phyloP scores from a whole-genome alignment of 2,329 filamentous ascomycete species.

The Fusarium zealandicum region DNA sequence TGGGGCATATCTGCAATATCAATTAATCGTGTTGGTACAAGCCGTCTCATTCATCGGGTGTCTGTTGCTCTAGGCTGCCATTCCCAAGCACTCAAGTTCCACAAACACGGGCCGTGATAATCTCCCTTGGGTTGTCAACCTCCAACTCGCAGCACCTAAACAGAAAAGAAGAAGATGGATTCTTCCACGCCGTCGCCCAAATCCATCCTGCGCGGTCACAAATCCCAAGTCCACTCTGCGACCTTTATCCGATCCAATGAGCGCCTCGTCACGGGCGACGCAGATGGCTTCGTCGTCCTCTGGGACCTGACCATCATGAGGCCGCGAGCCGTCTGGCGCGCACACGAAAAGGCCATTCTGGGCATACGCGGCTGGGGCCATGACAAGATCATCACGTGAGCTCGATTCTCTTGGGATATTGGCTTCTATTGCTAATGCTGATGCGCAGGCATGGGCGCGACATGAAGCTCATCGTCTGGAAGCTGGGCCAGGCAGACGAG shows the following conservation, averaged over 20 bases:
- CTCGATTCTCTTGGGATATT: background rate
- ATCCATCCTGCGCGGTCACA: conserved; percentile 83
- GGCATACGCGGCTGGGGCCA: conserved; percentile 74
- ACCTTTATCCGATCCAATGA: conserved; percentile 76
- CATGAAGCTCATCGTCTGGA: conserved; percentile 86
- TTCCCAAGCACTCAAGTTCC: background rate
- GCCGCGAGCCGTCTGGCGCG: conserved; percentile 83
- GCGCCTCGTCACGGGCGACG: conserved; percentile 84
- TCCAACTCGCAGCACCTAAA: background rate
- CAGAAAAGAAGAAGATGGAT: conserved; percentile 38
- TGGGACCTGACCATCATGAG: conserved; percentile 88
- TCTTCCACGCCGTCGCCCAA: conserved; percentile 51
- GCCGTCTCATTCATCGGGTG: too few relatives aligned
- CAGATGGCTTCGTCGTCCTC: conserved; percentile 84
- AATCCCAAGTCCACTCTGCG: conserved; percentile 78
- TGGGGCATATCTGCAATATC: too few relatives aligned
- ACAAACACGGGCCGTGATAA: background rate
- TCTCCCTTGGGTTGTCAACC: background rate
- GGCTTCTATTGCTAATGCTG: background rate
- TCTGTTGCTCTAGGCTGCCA: background rate
- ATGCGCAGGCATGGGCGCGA: conserved; percentile 82
- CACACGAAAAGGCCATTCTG: conserved; percentile 80
- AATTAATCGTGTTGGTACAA: too few relatives aligned
- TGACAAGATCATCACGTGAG: conserved; percentile 85
- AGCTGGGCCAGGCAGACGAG: conserved; percentile 68